These are phyloP conservation scores for Pichia sp. DNA, from an alignment of 1,139 yeast genomes.

Conservation along the genomic window DNA sequence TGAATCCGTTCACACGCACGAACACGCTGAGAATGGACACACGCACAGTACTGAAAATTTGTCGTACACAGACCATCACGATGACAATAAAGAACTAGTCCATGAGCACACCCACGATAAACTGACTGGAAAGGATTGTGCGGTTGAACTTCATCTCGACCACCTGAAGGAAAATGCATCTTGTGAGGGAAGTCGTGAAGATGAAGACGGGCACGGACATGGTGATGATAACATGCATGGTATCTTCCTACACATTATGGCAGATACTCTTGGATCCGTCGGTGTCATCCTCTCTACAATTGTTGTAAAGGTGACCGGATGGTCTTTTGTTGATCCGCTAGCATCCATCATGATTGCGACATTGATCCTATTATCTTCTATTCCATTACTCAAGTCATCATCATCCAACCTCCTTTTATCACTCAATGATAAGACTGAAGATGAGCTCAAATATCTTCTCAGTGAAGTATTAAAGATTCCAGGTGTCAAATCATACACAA, in stretches of 20 bases:
- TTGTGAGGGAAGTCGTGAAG: no score
- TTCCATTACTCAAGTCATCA: constrained; percentile 78
- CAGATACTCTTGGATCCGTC: constrained; percentile 94
- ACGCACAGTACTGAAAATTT: no score
- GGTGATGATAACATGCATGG: constrained; percentile 74
- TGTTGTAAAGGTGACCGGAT: constrained; percentile 42
- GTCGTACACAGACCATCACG: no score
- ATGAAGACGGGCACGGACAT: no score
- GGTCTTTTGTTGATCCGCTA: constrained; percentile 68
- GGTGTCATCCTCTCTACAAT: constrained; percentile 90
- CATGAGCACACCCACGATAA: constrained; percentile 4
- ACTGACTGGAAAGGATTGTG: neutral
- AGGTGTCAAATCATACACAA: constrained; percentile 79
- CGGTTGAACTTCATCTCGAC: no score
- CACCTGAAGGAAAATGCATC: no score
- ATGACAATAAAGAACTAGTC: neutral
- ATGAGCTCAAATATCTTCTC: constrained; percentile 52
- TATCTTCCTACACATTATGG: constrained; percentile 83
- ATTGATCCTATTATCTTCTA: constrained; percentile 70
- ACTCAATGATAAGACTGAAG: constrained; percentile 43
- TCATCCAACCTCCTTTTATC: constrained; percentile 66
- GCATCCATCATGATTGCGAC: constrained; percentile 85
- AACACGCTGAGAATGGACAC: constrained; percentile 6
- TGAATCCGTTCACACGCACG: neutral
- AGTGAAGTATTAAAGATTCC: constrained; percentile 61